Conservation (phyloP, 306 rosid species). For the Lablab purpureus region DNA sequence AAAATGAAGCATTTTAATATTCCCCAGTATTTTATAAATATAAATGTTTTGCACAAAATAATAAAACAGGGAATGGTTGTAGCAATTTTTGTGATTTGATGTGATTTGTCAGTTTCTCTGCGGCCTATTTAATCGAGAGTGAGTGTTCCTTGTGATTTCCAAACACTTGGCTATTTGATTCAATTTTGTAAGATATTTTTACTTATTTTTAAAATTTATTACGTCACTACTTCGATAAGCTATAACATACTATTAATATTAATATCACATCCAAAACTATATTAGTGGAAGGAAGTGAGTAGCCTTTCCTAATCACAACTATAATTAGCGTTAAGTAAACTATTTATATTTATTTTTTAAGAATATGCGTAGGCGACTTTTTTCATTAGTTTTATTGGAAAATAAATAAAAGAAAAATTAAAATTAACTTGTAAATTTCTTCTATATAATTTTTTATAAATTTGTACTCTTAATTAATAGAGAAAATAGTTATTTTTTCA, state of each 20-base stretch:
- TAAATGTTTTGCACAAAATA: not conserved
- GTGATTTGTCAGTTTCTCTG: slow-evolving; percentile 22
- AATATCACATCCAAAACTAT: not conserved
- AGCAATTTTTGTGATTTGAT: not conserved
- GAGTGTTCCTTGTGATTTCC: not conserved
- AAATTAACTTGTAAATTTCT: too few species aligned
- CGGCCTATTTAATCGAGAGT: not conserved
- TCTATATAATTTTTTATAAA: too few species aligned
- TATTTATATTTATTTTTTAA: too few species aligned
- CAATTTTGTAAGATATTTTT: not conserved
- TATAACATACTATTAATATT: not conserved
- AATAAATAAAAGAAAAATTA: too few species aligned
- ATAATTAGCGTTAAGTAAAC: not conserved
- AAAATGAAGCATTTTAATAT: not conserved
- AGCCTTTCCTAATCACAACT: not conserved
- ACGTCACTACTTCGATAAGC: not conserved
- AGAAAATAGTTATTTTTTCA: too few species aligned
- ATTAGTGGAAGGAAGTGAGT: not conserved
- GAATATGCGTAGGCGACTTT: too few species aligned
- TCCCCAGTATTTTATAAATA: not conserved
- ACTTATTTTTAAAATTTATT: not conserved
- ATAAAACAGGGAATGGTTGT: not conserved
- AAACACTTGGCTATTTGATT: not conserved
- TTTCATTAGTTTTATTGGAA: too few species aligned
- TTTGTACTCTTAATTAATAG: too few species aligned